Evolutionary conservation across 257 asterid species (phyloP), one percentile per base, ranked within the genome.

Genomic region (Cinchona pubescens): DNA sequence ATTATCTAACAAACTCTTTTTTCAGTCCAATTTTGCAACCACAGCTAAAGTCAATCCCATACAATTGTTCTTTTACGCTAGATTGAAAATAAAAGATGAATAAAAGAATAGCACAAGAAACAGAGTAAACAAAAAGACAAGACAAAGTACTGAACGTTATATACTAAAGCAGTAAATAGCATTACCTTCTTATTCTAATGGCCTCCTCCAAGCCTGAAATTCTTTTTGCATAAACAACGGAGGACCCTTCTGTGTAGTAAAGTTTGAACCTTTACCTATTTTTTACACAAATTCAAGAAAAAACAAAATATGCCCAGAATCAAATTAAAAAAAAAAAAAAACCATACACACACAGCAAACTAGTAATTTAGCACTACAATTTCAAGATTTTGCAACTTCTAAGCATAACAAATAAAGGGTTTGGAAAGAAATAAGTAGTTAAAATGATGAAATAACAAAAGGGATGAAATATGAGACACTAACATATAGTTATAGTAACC

Each of bases 201-300:
- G 94, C 87, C 87, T 94, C 97, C 86, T 90, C 97, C 86, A 94
- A 86, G 58, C 98, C 98, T 6, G 96, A 90, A 56, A 90, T 51
- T 74, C 83, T 85, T 88, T 90, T 94, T n/a, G 95, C 85, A 53
- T 83, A 84, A 85, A 94, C 78, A 78, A 81, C 83, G n/a, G n/a
- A 67, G 87, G 79, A 74, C 78, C 76, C 77, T 83, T 85, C n/a
- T n/a, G n/a, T 27, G 72, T 62, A 68, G 72, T 62, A 68, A 69
- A 76, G 55, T 84, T 78, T 5, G 77, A 69, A 74, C 78, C 88
- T 86, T 86, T 79, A 83, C 45, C 79, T 76, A 75, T 76, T 76
- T 71, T 46, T 68, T 66, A 79, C 70, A 64, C 78, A 76, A 81
- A 75, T 21, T 67, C 79, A 81, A 51, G 37, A 62, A 60, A 56